Evolutionary conservation across 306 rosid species (phyloP), one percentile per base, ranked within the genome.

Genomic region (Gastrolobium bilobum): DNA sequence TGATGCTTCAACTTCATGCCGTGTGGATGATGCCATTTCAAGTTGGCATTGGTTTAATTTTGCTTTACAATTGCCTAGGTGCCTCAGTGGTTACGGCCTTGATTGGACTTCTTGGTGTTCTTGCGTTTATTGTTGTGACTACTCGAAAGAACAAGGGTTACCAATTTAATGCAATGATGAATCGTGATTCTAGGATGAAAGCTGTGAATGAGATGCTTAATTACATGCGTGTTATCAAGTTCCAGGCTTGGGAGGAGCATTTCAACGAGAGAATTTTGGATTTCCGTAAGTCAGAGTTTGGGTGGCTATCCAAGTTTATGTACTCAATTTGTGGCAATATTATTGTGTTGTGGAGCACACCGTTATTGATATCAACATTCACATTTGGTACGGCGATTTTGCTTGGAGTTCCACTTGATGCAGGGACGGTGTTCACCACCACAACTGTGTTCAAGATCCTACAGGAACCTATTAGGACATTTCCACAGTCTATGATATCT

Each of bases 211-310:
- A 95, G 93, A 88, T 91, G 96, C 96, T 95, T 20, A 95, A 93
- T 68, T 91, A 95, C 85, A 91, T 91, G 98, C 87, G 99, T 2
- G 99, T 92, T 72, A 95, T 95, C 71, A 95, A 95, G 93, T 95
- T 95, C 79, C 99, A 92, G 66, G 98, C 99, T 6, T 95, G 99
- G 99, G 99, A 95, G 71, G 90, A 95, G 10, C 94, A 92, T 77
- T 95, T 95, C 89, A 90, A 90, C 47, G 77, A 79, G 76, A 92
- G 97, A 48, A 84, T 95, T 44, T 81, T 71, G 73, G 60, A 63
- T 3, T 90, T 87, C 72, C 97, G 99, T 0, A 67, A 62, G 38
- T 85, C 85, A 0, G 99, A 95, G 76, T 95, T 87, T 53, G 86
- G 86, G 58, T 95, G 99, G 99, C 85, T 95, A 40, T 38, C 91